A percentile compares a stretch with the other conserved stretches of the same genome.
Evolutionary conservation across 2,329 filamentous ascomycete genomes (phyloP).

Genomic region (Magnaporthales sp.): DNA sequence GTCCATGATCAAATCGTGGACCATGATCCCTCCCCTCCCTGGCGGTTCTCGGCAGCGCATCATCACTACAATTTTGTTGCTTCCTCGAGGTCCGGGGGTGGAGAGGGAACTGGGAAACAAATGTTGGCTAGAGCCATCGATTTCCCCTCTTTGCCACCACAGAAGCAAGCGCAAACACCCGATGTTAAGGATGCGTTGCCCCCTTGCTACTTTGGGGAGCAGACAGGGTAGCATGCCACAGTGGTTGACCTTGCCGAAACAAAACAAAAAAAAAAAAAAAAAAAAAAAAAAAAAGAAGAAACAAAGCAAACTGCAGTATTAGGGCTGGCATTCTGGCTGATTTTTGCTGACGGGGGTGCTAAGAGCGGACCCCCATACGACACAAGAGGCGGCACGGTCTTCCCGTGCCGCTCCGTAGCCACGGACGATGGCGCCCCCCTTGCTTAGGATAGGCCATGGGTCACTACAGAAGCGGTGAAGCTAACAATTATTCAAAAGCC

Average conservation of each 20-base stretch:
- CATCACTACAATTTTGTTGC: background rate
- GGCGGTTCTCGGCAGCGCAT: background rate
- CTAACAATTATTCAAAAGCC: background rate
- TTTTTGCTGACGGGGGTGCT: background rate
- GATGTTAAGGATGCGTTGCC: too few species aligned
- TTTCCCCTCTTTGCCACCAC: too few species aligned
- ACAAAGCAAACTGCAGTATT: background rate
- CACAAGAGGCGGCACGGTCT: background rate
- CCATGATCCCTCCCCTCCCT: background rate
- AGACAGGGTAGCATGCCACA: background rate
- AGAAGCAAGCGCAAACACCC: too few species aligned
- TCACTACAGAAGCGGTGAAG: background rate
- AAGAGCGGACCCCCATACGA: too few species aligned
- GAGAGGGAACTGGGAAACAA: too few species aligned
- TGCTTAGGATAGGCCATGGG: background rate
- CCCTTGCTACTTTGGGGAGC: background rate
- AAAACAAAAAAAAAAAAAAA: background rate
- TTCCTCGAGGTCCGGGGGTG: background rate
- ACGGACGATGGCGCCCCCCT: background rate
- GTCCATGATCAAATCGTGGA: background rate
- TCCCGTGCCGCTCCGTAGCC: background rate
- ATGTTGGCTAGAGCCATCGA: too few species aligned
- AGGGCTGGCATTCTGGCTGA: background rate
- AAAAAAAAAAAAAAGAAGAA: background rate
- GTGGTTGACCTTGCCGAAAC: background rate